phyloP scores from a whole-genome alignment of 306 rosid genomes.

The Ziziphus jujuba region DNA sequence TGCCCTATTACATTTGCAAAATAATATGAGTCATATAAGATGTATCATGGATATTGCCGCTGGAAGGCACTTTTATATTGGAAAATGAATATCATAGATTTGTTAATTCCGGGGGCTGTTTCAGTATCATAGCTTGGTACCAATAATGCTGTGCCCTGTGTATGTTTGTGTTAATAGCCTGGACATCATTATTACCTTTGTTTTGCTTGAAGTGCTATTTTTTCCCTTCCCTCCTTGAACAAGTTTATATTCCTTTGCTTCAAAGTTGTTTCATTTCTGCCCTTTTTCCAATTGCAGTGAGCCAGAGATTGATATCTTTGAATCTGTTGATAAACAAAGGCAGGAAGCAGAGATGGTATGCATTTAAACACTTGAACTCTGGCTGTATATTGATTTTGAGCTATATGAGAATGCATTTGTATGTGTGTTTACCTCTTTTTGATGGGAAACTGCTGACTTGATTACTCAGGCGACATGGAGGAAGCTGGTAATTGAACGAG shows the following conservation, averaged over 20 bases:
- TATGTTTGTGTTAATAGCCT: conserved; percentile 2
- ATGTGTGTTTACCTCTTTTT: conserved; percentile 11
- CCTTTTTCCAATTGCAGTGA: conserved; percentile 59
- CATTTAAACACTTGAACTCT: conserved; percentile 21
- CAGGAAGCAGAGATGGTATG: conserved; percentile 76
- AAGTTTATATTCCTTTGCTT: neutral
- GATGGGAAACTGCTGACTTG: neutral
- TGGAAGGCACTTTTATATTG: neutral
- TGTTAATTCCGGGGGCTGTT: conserved; percentile 1
- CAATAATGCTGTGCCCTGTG: conserved; percentile 16
- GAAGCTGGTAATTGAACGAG: conserved; percentile 53
- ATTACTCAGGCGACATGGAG: conserved; percentile 77
- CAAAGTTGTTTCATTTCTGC: conserved; percentile 7
- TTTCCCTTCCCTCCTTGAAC: conserved; percentile 5
- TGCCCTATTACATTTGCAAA: neutral
- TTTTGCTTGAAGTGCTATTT: neutral
- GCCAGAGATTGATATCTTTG: conserved; percentile 90
- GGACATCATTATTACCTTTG: neutral
- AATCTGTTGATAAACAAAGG: conserved; percentile 82
- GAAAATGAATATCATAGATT: conserved; percentile 7
- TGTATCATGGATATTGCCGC: neutral
- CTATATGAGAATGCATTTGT: neutral
- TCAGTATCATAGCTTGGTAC: neutral
- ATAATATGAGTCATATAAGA: conserved; percentile 1
- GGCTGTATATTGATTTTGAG: conserved; percentile 13